These are phyloP conservation scores for Chrysosphaeria jannelii DNA, from an alignment of 2,329 filamentous ascomycete species.

Conservation along the genomic window DNA sequence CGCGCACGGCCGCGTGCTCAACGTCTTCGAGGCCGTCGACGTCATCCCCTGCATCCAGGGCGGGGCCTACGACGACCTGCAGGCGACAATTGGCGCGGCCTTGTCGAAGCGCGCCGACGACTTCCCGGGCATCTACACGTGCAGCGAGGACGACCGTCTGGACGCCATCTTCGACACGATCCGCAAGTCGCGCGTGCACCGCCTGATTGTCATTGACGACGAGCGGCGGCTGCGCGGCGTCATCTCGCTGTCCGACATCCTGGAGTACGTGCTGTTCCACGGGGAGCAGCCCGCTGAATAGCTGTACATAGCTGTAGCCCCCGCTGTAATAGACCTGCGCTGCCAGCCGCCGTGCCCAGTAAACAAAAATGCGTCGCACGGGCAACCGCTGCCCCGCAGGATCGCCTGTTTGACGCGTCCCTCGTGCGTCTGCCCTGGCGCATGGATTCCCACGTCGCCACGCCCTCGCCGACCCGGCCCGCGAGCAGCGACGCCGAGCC, in stretches of 20 bases:
- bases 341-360: no score
- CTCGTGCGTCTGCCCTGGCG: no score
- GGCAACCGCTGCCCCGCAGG: no score
- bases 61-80: constrained; percentile 71
- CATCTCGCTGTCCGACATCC: constrained; percentile 80
- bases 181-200: constrained; percentile 76
- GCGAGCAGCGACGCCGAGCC: no score
- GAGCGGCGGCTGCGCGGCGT: constrained; percentile 62
- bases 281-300: constrained; percentile 34
- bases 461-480: no score
- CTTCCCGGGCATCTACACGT: constrained; percentile 91
- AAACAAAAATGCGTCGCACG: no score
- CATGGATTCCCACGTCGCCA: no score
- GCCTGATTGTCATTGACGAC: constrained; percentile 79
- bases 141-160: constrained; percentile 65
- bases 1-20: constrained; percentile 44
- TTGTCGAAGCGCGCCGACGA: constrained; percentile 66
- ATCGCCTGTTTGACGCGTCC: constrained; percentile 4
- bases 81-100: constrained; percentile 63
- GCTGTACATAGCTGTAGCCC: no score
- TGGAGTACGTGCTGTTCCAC: constrained; percentile 73
- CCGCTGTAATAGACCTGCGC: no score
- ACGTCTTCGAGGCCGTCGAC: constrained; percentile 93
- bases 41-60: constrained; percentile 90
- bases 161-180: constrained; percentile 95